phyloP scores from a whole-genome alignment of 768 basidiomycete species.

The Rhodotorula kratochvilovae region DNA sequence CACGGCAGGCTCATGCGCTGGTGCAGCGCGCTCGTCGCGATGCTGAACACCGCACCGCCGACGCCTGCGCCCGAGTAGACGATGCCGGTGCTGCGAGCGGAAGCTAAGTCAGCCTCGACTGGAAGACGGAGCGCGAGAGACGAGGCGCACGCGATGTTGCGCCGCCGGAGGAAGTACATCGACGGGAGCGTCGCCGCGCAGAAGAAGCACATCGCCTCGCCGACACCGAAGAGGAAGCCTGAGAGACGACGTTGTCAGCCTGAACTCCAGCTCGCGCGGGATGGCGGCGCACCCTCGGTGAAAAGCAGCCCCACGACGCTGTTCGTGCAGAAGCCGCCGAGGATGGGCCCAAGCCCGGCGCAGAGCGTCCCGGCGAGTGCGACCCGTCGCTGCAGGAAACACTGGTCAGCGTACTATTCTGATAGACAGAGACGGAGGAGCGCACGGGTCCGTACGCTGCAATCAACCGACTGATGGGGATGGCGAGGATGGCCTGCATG shows the following conservation, averaged over 20 bases:
- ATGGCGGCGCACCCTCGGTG: not conserved
- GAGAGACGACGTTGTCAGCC: too few relatives aligned
- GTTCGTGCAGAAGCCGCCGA: constrained; percentile 11
- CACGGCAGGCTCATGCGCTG: constrained; percentile 32
- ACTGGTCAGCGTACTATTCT: not conserved
- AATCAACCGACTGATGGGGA: constrained; percentile 15
- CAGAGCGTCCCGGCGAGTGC: constrained; percentile 17
- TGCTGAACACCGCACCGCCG: constrained; percentile 39
- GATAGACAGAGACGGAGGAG: not conserved
- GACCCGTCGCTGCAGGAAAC: constrained; percentile 13
- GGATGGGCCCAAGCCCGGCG: not conserved
- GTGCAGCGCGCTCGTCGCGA: constrained; percentile 32
- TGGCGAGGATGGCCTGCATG: constrained; percentile 35
- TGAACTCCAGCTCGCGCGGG: too few relatives aligned
- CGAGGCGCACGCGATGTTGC: constrained; percentile 36
- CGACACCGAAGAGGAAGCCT: constrained; percentile 21
- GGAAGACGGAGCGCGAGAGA: not conserved
- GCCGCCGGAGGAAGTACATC: constrained; percentile 34
- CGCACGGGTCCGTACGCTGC: constrained; percentile 4
- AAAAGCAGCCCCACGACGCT: constrained; percentile 12
- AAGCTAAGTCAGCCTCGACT: not conserved
- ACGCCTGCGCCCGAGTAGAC: constrained; percentile 42
- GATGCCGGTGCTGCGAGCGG: constrained; percentile 33
- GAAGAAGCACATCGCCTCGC: constrained; percentile 26
- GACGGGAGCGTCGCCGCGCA: constrained; percentile 29